These are phyloP conservation scores for Taphrina pruni DNA, from an alignment of 1,139 yeast species.

Conservation along the genomic window DNA sequence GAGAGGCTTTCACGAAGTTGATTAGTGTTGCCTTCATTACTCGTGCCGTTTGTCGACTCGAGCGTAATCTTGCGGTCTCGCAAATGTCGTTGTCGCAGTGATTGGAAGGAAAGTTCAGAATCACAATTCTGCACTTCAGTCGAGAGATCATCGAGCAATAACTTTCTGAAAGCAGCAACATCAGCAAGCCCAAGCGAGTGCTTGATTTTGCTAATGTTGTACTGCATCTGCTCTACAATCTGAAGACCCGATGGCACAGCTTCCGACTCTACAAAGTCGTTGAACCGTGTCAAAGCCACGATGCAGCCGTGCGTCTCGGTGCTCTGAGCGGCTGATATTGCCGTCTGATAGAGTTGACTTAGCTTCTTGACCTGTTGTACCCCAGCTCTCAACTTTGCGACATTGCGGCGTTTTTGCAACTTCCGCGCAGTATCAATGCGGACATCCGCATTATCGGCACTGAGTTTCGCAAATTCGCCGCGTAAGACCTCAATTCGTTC, in stretches of 20 bases:
- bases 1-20: background rate
- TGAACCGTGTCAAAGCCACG: constrained; percentile 1
- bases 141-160: constrained; percentile 5
- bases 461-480: constrained; percentile 53
- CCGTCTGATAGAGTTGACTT: background rate
- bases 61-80: constrained; percentile 5
- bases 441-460: constrained; percentile 59
- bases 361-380: constrained; percentile 48
- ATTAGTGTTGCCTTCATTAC: background rate
- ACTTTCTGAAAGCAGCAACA: constrained; percentile 22
- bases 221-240: constrained; percentile 26
- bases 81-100: constrained; percentile 23
- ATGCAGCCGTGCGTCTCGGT: constrained; percentile 2
- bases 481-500: constrained; percentile 59
- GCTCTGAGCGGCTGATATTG: background rate
- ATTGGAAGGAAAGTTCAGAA: background rate
- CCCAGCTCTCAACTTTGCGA: constrained; percentile 67
- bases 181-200: constrained; percentile 22
- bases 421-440: constrained; percentile 63
- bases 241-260: background rate
- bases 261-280: background rate
- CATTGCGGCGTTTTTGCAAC: constrained; percentile 63
- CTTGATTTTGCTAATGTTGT: constrained; percentile 18
- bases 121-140: constrained; percentile 5
- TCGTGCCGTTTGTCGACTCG: background rate